Conservation (phyloP, 2,329 filamentous ascomycete species). For the Cadophora sp. region DNA sequence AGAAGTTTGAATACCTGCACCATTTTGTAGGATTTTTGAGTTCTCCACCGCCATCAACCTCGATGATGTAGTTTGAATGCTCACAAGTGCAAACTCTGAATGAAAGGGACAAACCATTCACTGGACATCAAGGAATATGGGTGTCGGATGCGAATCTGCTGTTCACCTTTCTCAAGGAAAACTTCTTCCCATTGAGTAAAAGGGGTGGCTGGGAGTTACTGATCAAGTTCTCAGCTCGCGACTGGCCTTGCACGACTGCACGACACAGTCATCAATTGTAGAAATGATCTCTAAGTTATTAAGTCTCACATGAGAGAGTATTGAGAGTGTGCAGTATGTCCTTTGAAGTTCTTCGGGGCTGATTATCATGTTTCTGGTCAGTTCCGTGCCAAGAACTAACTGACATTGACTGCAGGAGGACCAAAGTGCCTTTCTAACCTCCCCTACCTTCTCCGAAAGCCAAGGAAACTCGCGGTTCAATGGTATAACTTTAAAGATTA, state of each 20-base stretch:
- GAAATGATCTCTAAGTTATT: background rate
- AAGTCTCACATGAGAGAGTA: background rate
- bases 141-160: background rate
- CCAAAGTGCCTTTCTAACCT: background rate
- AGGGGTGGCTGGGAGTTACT: constrained; percentile 10
- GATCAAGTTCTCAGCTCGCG: background rate
- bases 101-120: background rate
- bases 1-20: background rate
- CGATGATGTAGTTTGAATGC: background rate
- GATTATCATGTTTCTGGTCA: constrained; percentile 11
- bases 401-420: constrained; percentile 6
- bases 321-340: background rate
- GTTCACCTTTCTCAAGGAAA: background rate
- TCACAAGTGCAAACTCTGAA: background rate
- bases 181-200: constrained; percentile 2
- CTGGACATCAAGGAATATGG: background rate
- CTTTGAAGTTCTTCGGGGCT: background rate
- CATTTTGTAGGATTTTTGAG: background rate
- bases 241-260: background rate
- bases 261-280: constrained; percentile 23
- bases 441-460: background rate
- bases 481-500: background rate
- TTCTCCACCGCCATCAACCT: background rate
- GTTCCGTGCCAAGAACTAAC: constrained; percentile 7
- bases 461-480: background rate